Conservation (phyloP, 1,284 basidiomycete genomes). For the Hemileia vastatrix region DNA sequence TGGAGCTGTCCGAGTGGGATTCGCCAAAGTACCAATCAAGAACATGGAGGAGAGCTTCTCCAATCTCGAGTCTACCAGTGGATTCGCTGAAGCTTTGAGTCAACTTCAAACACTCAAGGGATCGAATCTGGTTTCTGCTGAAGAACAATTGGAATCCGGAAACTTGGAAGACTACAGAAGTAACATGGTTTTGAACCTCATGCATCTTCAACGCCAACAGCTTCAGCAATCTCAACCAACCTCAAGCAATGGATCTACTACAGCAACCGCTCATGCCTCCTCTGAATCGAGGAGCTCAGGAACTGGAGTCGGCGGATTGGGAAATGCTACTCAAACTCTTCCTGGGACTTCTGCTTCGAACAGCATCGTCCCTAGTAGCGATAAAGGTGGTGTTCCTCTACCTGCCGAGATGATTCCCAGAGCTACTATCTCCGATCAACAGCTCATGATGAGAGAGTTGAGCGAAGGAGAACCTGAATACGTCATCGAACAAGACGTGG, state of each 20-base stretch:
- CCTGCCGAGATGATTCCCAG: conserved; percentile 37
- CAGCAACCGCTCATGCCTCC: not conserved
- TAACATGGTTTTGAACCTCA: conserved; percentile 22
- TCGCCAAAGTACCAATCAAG: conserved; percentile 33
- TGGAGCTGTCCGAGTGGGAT: conserved; percentile 34
- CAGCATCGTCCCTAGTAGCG: conserved; percentile 43
- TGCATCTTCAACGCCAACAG: conserved; percentile 12
- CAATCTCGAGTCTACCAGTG: conserved; percentile 10
- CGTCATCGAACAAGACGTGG: conserved; percentile 73
- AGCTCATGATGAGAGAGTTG: conserved; percentile 89
- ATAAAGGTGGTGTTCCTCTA: conserved; percentile 41
- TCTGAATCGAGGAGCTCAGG: conserved; percentile 6
- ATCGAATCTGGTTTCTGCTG: conserved; percentile 6
- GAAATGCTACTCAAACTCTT: conserved; percentile 9
- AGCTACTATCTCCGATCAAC: conserved; percentile 62
- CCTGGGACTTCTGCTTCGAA: conserved; percentile 33
- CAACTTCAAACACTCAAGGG: conserved; percentile 27
- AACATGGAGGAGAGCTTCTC: conserved; percentile 21
- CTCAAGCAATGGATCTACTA: not conserved
- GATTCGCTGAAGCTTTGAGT: conserved; percentile 25
- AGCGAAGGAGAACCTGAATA: conserved; percentile 63
- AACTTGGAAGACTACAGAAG: conserved; percentile 29
- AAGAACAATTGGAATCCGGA: conserved; percentile 26
- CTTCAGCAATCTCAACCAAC: conserved; percentile 16
- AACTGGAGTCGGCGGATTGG: not conserved